phyloP scores from a whole-genome alignment of 768 basidiomycete species.

The Macrocybe gigantea region DNA sequence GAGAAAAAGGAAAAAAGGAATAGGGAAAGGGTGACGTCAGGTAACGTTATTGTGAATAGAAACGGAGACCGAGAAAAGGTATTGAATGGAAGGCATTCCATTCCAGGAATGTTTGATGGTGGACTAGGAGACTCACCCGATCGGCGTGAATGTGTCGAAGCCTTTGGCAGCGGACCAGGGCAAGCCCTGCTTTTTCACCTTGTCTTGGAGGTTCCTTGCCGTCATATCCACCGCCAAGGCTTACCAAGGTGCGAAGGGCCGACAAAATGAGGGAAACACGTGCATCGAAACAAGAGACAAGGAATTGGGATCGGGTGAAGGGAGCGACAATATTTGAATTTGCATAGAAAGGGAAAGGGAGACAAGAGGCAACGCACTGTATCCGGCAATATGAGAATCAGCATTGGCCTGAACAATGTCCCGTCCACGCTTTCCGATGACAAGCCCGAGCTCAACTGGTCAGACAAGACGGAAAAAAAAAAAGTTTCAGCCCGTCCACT shows the following conservation, averaged over 20 bases:
- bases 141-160: slow-evolving; percentile 93
- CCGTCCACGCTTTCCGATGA: slow-evolving; percentile 84
- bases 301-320: neutral
- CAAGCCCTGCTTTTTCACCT: slow-evolving; percentile 87
- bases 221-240: slow-evolving; percentile 96
- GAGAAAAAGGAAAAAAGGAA: neutral
- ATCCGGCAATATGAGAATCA: slow-evolving; percentile 81
- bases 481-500: neutral
- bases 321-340: neutral
- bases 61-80: neutral
- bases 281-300: neutral
- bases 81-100: slow-evolving; percentile 4
- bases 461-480: slow-evolving; percentile 3
- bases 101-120: no score
- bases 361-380: slow-evolving; percentile 50
- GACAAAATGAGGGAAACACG: neutral
- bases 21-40: neutral
- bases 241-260: slow-evolving; percentile 21
- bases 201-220: slow-evolving; percentile 90
- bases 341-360: neutral
- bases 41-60: neutral
- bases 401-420: slow-evolving; percentile 75
- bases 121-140: slow-evolving; percentile 49
- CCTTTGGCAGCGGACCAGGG: slow-evolving; percentile 98
- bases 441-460: slow-evolving; percentile 91